These are phyloP conservation scores for Quercus suber DNA, from an alignment of 306 rosid genomes.

Conservation along the genomic window DNA sequence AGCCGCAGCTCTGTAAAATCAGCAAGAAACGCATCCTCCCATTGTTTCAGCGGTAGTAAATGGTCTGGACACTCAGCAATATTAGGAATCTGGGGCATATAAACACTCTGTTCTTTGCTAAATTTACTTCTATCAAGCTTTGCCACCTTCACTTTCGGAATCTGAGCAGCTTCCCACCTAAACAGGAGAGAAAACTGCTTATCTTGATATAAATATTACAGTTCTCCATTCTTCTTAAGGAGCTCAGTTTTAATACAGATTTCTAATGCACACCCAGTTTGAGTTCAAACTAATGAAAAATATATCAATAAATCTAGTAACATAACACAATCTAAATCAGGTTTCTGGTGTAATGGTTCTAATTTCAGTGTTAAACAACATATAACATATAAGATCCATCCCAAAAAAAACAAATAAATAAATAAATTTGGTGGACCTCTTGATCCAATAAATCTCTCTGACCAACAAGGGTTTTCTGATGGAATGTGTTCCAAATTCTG, in stretches of 20 bases:
- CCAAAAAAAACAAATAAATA: too few species aligned
- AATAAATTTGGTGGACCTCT: too few species aligned
- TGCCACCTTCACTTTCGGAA: constrained; percentile 83
- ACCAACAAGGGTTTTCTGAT: too few species aligned
- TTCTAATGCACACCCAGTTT: neutral
- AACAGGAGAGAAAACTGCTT: constrained; percentile 1
- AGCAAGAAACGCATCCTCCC: constrained; percentile 83
- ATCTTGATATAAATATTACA: neutral
- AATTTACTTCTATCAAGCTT: constrained; percentile 65
- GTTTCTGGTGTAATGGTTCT: too few species aligned
- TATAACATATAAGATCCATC: too few species aligned
- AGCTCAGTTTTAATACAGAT: neutral
- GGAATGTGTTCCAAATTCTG: too few species aligned
- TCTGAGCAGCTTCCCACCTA: constrained; percentile 89
- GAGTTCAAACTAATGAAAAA: neutral
- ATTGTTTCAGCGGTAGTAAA: constrained; percentile 64
- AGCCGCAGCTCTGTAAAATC: constrained; percentile 70
- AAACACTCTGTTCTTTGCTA: constrained; percentile 71
- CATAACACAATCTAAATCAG: neutral
- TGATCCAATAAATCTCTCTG: too few species aligned
- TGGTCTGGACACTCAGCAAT: constrained; percentile 78
- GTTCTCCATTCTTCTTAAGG: neutral
- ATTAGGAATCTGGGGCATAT: constrained; percentile 84
- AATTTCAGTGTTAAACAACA: too few species aligned
- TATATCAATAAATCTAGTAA: neutral